These are phyloP conservation scores for Hypholoma fasciculare DNA, from an alignment of 768 basidiomycete genomes.

Conservation along the genomic window DNA sequence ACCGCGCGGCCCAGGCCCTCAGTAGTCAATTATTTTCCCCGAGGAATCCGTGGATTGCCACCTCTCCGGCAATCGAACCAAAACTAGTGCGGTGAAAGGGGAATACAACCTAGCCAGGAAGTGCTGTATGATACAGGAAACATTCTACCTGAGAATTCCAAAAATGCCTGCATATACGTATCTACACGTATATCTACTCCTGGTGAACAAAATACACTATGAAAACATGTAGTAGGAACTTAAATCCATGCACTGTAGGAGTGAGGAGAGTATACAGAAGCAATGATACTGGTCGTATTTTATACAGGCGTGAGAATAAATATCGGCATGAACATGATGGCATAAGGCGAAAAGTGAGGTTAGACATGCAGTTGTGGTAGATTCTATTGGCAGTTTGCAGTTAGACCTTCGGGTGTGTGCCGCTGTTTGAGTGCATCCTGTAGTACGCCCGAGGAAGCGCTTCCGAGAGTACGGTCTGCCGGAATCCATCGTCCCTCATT, in stretches of 20 bases:
- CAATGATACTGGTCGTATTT: background rate
- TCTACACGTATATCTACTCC: slow-evolving; percentile 7
- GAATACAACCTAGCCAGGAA: background rate
- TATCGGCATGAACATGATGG: slow-evolving; percentile 2
- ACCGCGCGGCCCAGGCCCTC: background rate
- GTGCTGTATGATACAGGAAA: background rate
- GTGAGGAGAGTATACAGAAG: background rate
- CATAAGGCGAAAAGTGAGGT: background rate
- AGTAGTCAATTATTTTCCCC: background rate
- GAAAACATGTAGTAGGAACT: background rate
- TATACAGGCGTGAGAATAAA: slow-evolving; percentile 6
- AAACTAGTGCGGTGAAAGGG: background rate
- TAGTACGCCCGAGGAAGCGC: slow-evolving; percentile 24
- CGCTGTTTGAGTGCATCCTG: slow-evolving; percentile 19
- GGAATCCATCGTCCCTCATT: slow-evolving; percentile 21
- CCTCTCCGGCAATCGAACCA: background rate
- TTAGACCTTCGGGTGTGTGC: slow-evolving; percentile 11
- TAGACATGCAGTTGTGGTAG: background rate
- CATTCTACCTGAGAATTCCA: slow-evolving; percentile 6
- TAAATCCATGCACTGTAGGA: slow-evolving; percentile 2
- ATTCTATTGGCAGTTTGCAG: slow-evolving; percentile 1
- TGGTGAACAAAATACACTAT: slow-evolving; percentile 4
- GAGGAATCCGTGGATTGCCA: slow-evolving; percentile 2
- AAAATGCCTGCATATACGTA: background rate
- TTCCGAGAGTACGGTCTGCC: slow-evolving; percentile 22